These are phyloP conservation scores for maize (Zea mays) DNA, from an alignment of 176 grass and related monocot species.

Conservation along the genomic window Zm-B73-REFERENCE-NAM-5.0 NC_050097.1:27761001-27761500, in stretches of 20 bases:
- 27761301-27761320: background rate
- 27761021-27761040: background rate
- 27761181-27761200: too few relatives aligned
- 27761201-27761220: background rate
- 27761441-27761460: conserved; percentile 61
- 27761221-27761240: conserved; percentile 43
- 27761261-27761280: conserved; percentile 14
- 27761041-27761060: conserved; percentile 6
- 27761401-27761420: background rate
- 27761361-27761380: conserved; percentile 11
- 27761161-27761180: too few relatives aligned
- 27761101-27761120: too few relatives aligned
- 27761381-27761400: background rate
- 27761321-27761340: background rate
- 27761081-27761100: too few relatives aligned
- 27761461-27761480: conserved; percentile 59
- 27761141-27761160: too few relatives aligned
- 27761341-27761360: conserved; percentile 16
- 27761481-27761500: conserved; percentile 54
- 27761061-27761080: too few relatives aligned
- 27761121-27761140: too few relatives aligned
- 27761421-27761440: conserved; percentile 51
- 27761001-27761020: background rate
- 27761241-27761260: conserved; percentile 43
- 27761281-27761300: conserved; percentile 40